phyloP scores from a whole-genome alignment of 2,329 filamentous ascomycete genomes.

The Grosmannia clavigera region DNA sequence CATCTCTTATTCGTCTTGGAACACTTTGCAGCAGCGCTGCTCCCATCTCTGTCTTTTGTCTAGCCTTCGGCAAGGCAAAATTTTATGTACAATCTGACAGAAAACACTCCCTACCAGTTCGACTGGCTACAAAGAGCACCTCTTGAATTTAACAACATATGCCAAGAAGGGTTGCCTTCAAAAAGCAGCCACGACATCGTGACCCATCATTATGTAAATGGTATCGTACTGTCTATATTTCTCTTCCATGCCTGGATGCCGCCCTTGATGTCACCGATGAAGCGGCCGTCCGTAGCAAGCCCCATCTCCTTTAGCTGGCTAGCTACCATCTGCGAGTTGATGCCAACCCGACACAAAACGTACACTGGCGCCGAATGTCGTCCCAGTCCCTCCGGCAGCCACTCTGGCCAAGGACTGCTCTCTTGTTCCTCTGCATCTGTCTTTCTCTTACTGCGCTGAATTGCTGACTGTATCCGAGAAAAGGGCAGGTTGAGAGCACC shows the following conservation, averaged over 20 bases:
- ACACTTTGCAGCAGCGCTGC: neutral
- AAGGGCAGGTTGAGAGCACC: slow-evolving; percentile 68
- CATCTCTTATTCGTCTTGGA: neutral
- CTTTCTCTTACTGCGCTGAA: neutral
- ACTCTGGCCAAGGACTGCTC: slow-evolving; percentile 13
- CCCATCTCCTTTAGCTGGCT: slow-evolving; percentile 52
- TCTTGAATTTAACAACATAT: neutral
- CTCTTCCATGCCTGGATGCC: slow-evolving; percentile 63
- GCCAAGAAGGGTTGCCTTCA: neutral
- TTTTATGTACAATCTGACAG: neutral
- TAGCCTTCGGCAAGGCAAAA: neutral
- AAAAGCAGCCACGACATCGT: no score
- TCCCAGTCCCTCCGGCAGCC: slow-evolving; percentile 26
- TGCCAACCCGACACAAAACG: slow-evolving; percentile 61
- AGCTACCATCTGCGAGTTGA: slow-evolving; percentile 64
- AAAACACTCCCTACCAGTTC: neutral
- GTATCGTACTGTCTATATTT: slow-evolving; percentile 47
- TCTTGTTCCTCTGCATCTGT: neutral
- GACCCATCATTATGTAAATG: slow-evolving; percentile 30
- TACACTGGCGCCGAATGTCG: slow-evolving; percentile 44
- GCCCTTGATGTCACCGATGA: slow-evolving; percentile 58
- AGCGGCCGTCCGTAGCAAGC: slow-evolving; percentile 38
- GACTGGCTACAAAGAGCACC: neutral
- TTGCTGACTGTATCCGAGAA: slow-evolving; percentile 26
- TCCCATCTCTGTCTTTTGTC: neutral